A percentile compares a stretch with the other conserved stretches of the same genome.
phyloP scores from a whole-genome alignment of 805 yeast species.

The Phaffomyces thermotolerans region DNA sequence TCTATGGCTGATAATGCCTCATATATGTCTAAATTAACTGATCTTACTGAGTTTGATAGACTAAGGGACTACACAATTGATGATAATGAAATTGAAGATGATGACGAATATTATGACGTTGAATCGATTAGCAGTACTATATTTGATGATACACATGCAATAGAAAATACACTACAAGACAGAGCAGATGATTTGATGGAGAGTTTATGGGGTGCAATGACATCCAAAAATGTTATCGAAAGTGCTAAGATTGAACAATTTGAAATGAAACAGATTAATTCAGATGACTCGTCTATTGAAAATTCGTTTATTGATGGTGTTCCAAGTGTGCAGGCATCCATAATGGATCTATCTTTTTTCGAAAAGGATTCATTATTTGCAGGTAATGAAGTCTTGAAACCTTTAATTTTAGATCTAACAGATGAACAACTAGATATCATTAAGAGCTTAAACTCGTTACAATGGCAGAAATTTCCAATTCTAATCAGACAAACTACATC shows the following conservation, averaged over 20 bases:
- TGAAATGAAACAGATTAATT: conserved; percentile 7
- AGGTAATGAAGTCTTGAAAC: conserved; percentile 14
- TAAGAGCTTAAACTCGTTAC: conserved; percentile 45
- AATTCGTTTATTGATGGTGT: conserved; percentile 4
- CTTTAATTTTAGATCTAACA: conserved; percentile 31
- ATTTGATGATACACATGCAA: conserved; percentile 21
- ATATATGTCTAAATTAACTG: conserved; percentile 17
- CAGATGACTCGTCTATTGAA: conserved; percentile 10
- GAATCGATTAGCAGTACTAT: conserved; percentile 10
- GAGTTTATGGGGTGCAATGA: conserved; percentile 52
- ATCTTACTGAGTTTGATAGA: conserved; percentile 8
- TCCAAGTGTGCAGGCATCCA: conserved; percentile 20
- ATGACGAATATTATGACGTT: conserved; percentile 7
- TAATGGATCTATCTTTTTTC: conserved; percentile 24
- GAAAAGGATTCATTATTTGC: conserved; percentile 16
- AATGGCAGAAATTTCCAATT: conserved; percentile 69
- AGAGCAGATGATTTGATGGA: conserved; percentile 61
- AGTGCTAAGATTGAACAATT: conserved; percentile 16
- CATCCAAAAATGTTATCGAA: conserved; percentile 26
- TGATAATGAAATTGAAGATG: conserved; percentile 10
- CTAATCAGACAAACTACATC: conserved; percentile 57
- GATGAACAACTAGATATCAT: conserved; percentile 45
- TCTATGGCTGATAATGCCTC: conserved; percentile 23
- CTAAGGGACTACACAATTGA: not conserved
- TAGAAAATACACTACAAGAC: conserved; percentile 44